Conservation (phyloP, 2,329 filamentous ascomycete species). For the Juglanconis sp. region DNA sequence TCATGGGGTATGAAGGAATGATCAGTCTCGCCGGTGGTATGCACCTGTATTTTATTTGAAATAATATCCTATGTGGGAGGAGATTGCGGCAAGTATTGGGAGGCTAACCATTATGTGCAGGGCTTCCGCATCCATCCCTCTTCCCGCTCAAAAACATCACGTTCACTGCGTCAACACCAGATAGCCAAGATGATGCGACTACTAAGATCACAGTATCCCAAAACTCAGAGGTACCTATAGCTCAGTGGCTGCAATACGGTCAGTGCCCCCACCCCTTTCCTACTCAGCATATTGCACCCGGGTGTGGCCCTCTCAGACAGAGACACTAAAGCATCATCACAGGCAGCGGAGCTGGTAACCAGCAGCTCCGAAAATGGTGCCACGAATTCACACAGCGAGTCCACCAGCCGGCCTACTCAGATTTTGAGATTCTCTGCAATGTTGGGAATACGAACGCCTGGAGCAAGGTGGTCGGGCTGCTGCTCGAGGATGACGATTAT, state of each 20-base stretch:
- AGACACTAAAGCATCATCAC: background rate
- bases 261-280: background rate
- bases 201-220: background rate
- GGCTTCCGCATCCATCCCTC: conserved; percentile 28
- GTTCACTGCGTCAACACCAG: background rate
- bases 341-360: conserved; percentile 22
- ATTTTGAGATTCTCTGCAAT: conserved; percentile 26
- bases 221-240: conserved; percentile 17
- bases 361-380: conserved; percentile 13
- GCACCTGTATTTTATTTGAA: background rate
- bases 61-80: too few species aligned
- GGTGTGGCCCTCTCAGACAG: too few species aligned
- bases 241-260: conserved; percentile 22
- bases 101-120: conserved; percentile 11
- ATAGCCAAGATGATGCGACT: background rate
- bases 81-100: too few species aligned
- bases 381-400: conserved; percentile 22
- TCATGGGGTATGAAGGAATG: conserved; percentile 33
- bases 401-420: conserved; percentile 19
- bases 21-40: conserved; percentile 30
- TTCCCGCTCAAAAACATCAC: conserved; percentile 23
- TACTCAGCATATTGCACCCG: too few species aligned
- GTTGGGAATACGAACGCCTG: conserved; percentile 31
- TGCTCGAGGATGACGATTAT: conserved; percentile 27
- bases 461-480: conserved; percentile 28